A percentile compares a stretch with the other conserved stretches of the same genome.
Evolutionary conservation across 1,284 basidiomycete genomes (phyloP).

Genomic region (Pulveroboletus ridleyi): DNA sequence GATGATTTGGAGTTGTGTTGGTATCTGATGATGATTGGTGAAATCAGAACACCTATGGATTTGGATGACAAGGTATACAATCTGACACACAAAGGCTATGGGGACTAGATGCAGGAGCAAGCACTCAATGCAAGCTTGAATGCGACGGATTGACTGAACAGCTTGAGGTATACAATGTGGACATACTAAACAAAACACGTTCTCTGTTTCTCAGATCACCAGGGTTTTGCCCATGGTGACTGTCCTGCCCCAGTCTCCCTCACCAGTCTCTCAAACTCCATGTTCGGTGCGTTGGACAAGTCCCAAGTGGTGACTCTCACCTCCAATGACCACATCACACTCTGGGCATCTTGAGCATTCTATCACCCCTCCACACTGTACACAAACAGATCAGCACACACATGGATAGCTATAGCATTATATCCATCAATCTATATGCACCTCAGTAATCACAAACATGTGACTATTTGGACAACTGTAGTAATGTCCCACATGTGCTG

Average conservation of each 20-base stretch:
- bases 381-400: slow-evolving; percentile 16
- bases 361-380: slow-evolving; percentile 62
- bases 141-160: too few species aligned
- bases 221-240: slow-evolving; percentile 27
- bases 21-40: too few species aligned
- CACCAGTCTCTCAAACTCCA: slow-evolving; percentile 52
- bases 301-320: slow-evolving; percentile 48
- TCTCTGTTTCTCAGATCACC: slow-evolving; percentile 14
- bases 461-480: slow-evolving; percentile 57
- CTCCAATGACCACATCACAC: slow-evolving; percentile 59
- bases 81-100: too few species aligned
- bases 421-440: slow-evolving; percentile 24
- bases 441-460: slow-evolving; percentile 52
- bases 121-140: too few species aligned
- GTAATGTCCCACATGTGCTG: slow-evolving; percentile 51
- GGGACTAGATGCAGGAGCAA: too few species aligned
- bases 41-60: too few species aligned
- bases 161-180: too few species aligned
- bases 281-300: slow-evolving; percentile 47
- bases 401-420: not conserved
- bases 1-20: too few species aligned
- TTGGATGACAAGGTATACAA: too few species aligned
- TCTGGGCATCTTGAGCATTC: slow-evolving; percentile 53
- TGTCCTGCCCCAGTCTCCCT: slow-evolving; percentile 15
- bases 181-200: not conserved